Evolutionary conservation across 1,284 basidiomycete species (phyloP).

Genomic region (Irpex sp.): DNA sequence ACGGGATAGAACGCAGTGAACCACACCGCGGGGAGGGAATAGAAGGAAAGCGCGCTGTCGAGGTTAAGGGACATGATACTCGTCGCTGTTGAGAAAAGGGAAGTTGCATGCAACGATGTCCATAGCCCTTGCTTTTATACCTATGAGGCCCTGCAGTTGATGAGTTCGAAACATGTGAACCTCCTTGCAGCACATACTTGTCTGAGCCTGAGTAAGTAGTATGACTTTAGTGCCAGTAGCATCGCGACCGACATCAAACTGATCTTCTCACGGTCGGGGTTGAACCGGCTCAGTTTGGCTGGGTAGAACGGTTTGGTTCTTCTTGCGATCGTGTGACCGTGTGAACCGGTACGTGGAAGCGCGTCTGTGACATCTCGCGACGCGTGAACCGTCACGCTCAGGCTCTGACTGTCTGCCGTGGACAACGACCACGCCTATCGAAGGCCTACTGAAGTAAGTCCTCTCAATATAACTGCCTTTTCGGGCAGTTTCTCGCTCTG

Average conservation of each 20-base stretch:
- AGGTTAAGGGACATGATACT: constrained; percentile 7
- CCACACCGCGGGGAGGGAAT: constrained; percentile 10
- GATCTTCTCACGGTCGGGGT: no score
- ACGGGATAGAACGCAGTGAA: constrained; percentile 8
- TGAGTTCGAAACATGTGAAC: no score
- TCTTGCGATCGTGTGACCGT: no score
- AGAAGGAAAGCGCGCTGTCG: constrained; percentile 7
- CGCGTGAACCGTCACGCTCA: background rate
- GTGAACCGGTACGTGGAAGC: no score
- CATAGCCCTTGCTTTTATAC: background rate
- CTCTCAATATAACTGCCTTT: background rate
- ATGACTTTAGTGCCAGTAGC: no score
- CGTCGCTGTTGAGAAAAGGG: no score
- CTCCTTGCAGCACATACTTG: no score
- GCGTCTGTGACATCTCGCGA: background rate
- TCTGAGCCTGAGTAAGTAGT: no score
- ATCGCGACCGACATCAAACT: no score
- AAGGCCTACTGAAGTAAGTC: background rate
- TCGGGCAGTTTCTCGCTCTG: no score
- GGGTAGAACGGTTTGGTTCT: no score
- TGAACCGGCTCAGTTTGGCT: background rate
- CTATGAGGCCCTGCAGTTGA: background rate
- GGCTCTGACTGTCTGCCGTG: background rate
- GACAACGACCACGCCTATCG: background rate
- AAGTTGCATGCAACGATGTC: background rate